These are phyloP conservation scores for Seiridium unicorne DNA, from an alignment of 2,329 filamentous ascomycete species.

Conservation along the genomic window DNA sequence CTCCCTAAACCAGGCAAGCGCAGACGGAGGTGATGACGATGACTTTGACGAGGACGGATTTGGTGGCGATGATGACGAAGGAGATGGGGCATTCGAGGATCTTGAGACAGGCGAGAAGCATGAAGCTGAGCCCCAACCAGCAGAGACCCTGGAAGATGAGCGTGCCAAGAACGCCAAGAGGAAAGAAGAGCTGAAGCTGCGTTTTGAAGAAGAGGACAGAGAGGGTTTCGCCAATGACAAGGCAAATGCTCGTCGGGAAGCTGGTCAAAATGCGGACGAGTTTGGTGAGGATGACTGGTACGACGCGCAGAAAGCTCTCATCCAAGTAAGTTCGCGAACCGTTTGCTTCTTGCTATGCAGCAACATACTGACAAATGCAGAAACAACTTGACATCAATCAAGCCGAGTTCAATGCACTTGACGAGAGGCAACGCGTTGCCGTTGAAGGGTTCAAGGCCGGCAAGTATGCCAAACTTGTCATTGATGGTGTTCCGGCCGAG, in stretches of 20 bases:
- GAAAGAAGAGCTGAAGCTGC: constrained; percentile 90
- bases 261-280: constrained; percentile 63
- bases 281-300: constrained; percentile 99
- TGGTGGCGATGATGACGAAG: constrained; percentile 44
- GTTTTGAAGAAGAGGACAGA: constrained; percentile 97
- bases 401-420: constrained; percentile 83
- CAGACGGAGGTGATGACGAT: constrained; percentile 40
- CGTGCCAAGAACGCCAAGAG: constrained; percentile 85
- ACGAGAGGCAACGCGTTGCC: constrained; percentile 76
- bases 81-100: constrained; percentile 71
- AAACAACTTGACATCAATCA: constrained; percentile 81
- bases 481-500: constrained; percentile 87
- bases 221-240: constrained; percentile 94
- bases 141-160: constrained; percentile 72
- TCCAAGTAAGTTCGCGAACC: constrained; percentile 84
- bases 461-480: constrained; percentile 87
- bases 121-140: constrained; percentile 34
- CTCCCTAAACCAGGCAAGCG: constrained; percentile 43
- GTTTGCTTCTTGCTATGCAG: neutral
- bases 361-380: neutral
- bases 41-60: constrained; percentile 56
- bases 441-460: constrained; percentile 92
- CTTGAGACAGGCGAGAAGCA: constrained; percentile 73
- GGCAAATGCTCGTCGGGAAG: constrained; percentile 69
- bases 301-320: constrained; percentile 88